Evolutionary conservation across 78 protist genomes (phyloP).

Genomic region (Dictyostelium firmibasis): DNA sequence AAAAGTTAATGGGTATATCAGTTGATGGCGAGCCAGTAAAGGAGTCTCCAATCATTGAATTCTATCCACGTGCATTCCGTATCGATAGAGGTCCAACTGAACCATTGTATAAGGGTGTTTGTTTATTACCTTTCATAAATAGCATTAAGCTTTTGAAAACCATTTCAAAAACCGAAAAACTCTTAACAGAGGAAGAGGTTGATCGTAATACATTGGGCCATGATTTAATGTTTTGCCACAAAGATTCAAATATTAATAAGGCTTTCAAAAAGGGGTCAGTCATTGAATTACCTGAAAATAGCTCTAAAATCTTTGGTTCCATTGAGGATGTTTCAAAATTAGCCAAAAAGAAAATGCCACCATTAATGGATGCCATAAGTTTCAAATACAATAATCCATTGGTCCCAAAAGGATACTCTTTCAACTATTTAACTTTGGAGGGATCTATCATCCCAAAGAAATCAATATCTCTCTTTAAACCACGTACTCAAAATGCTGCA

Average conservation of each 20-base stretch:
- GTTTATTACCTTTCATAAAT: slow-evolving; percentile 96
- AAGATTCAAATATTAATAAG: background rate
- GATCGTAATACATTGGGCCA: slow-evolving; percentile 53
- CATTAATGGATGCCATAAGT: background rate
- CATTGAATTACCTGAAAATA: background rate
- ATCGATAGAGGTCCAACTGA: slow-evolving; percentile 38
- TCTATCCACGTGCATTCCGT: slow-evolving; percentile 93
- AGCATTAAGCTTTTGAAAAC: slow-evolving; percentile 78
- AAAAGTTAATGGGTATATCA: slow-evolving; percentile 79
- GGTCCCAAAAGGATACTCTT: slow-evolving; percentile 17
- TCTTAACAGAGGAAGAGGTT: slow-evolving; percentile 49
- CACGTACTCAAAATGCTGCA: slow-evolving; percentile 53
- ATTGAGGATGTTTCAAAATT: background rate
- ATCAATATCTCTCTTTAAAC: background rate
- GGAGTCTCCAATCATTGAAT: slow-evolving; percentile 90
- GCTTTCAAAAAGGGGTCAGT: background rate
- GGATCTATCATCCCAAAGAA: slow-evolving; percentile 1
- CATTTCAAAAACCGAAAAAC: background rate
- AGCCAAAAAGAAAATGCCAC: slow-evolving; percentile 10
- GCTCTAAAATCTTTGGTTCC: slow-evolving; percentile 4
- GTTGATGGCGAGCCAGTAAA: slow-evolving; percentile 23
- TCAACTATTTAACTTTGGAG: background rate
- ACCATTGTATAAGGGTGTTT: slow-evolving; percentile 91
- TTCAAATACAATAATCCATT: slow-evolving; percentile 22
- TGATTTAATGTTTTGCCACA: slow-evolving; percentile 20